Evolutionary conservation across 352 stramenopile genomes (phyloP).

Genomic region (Phytopythium kandeliae): DNA sequence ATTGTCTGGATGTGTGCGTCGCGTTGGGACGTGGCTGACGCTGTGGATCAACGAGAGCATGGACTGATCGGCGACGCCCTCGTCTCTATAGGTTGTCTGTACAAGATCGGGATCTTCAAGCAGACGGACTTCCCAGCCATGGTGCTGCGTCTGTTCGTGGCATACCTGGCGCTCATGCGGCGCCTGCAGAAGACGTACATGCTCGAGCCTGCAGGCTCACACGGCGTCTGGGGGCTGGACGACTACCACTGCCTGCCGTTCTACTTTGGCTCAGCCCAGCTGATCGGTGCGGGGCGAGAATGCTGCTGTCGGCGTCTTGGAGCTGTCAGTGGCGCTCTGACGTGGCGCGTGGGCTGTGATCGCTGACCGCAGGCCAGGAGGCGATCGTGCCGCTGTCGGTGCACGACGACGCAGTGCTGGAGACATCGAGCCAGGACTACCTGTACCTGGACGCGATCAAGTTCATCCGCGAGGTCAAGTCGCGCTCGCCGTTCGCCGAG

Average conservation of each 20-base stretch:
- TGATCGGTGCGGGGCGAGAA: conserved; percentile 49
- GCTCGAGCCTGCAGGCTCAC: conserved; percentile 97
- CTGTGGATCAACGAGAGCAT: too few relatives aligned
- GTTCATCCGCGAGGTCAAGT: conserved; percentile 91
- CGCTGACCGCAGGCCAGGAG: conserved; percentile 38
- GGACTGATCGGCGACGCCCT: too few relatives aligned
- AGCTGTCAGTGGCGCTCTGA: too few relatives aligned
- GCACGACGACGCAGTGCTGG: conserved; percentile 67
- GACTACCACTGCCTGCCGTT: conserved; percentile 99
- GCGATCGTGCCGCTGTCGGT: conserved; percentile 67
- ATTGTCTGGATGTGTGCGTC: conserved; percentile 90
- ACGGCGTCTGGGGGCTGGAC: conserved; percentile 98
- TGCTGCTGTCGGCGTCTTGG: too few relatives aligned
- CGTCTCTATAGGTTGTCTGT: conserved; percentile 43
- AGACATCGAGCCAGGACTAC: conserved; percentile 66
- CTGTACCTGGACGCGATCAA: conserved; percentile 92
- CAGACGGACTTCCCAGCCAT: conserved; percentile 78
- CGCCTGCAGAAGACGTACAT: conserved; percentile 96
- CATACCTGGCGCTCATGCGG: conserved; percentile 94
- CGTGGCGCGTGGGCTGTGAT: too few relatives aligned
- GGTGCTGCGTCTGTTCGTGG: conserved; percentile 87
- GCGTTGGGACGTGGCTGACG: conserved; percentile 9
- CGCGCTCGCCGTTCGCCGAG: conserved; percentile 89
- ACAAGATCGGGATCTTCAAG: conserved; percentile 90
- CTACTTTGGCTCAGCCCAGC: conserved; percentile 96